These are phyloP conservation scores for Dryadomyces sulphureus DNA, from an alignment of 2,329 filamentous ascomycete genomes.

Conservation along the genomic window DNA sequence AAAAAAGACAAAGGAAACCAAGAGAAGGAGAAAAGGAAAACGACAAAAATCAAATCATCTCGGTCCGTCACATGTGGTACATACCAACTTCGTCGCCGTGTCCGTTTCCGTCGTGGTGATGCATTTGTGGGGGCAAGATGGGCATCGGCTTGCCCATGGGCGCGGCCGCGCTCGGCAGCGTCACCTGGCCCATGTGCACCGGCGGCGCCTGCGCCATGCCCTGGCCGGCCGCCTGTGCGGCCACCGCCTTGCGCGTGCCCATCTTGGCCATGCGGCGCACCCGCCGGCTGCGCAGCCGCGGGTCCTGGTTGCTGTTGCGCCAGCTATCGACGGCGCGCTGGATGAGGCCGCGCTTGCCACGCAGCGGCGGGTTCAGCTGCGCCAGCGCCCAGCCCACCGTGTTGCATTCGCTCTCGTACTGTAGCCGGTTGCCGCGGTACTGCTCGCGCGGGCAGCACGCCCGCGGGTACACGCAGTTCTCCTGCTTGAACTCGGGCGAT, in stretches of 20 bases:
- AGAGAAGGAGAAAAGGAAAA: slow-evolving; percentile 3
- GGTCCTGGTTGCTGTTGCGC: slow-evolving; percentile 98
- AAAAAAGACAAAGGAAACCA: slow-evolving; percentile 6
- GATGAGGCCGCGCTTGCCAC: slow-evolving; percentile 89
- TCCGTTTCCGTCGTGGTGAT: slow-evolving; percentile 56
- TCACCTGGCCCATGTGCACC: slow-evolving; percentile 31
- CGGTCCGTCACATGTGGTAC: slow-evolving; percentile 76
- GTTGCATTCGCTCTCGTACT: slow-evolving; percentile 98
- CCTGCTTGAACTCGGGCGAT: slow-evolving; percentile 80
- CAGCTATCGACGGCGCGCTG: slow-evolving; percentile 96
- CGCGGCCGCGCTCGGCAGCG: slow-evolving; percentile 39
- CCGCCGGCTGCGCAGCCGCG: slow-evolving; percentile 73
- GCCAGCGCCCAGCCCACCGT: slow-evolving; percentile 98
- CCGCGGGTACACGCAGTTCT: slow-evolving; percentile 95
- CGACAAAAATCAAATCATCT: not conserved
- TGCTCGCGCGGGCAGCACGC: slow-evolving; percentile 92
- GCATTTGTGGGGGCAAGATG: slow-evolving; percentile 56
- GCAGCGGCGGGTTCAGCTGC: slow-evolving; percentile 76
- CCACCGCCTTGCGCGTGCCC: slow-evolving; percentile 56
- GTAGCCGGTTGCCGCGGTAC: slow-evolving; percentile 86
- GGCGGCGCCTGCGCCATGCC: slow-evolving; percentile 14
- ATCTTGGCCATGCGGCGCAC: slow-evolving; percentile 95
- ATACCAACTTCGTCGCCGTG: slow-evolving; percentile 86
- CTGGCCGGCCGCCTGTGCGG: slow-evolving; percentile 29
- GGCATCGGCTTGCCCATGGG: slow-evolving; percentile 53